Evolutionary conservation across 768 basidiomycete species (phyloP).

Genomic region (Xerocomellus amylosporus): DNA sequence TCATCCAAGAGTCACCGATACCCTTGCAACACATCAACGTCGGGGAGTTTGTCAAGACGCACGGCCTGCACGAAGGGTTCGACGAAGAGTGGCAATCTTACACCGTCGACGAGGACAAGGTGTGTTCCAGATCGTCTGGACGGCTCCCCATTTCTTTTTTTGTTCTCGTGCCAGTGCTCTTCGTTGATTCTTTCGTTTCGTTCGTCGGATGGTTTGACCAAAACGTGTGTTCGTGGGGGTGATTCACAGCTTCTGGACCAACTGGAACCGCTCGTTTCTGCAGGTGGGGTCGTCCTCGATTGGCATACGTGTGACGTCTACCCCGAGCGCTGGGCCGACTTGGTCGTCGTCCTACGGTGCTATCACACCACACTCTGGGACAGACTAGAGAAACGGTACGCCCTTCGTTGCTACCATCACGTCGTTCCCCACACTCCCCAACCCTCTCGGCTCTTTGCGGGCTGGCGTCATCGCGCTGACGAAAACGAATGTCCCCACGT

Average conservation of each 20-base stretch:
- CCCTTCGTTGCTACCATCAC: not conserved
- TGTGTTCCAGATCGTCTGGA: conserved; percentile 31
- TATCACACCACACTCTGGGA: conserved; percentile 87
- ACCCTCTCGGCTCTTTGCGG: too few relatives aligned
- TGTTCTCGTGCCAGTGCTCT: not conserved
- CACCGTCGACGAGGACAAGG: conserved; percentile 95
- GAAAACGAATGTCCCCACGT: not conserved
- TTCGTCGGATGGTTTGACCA: not conserved
- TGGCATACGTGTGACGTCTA: conserved; percentile 95
- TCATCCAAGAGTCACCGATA: conserved; percentile 66
- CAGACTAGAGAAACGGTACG: conserved; percentile 82
- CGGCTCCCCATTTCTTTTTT: too few relatives aligned
- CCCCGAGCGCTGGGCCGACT: conserved; percentile 95
- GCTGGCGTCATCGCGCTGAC: not conserved
- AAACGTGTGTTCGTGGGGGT: not conserved
- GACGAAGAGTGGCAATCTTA: conserved; percentile 96
- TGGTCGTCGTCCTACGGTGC: conserved; percentile 90
- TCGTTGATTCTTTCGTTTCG: not conserved
- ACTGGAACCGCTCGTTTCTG: conserved; percentile 65
- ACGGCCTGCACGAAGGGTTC: conserved; percentile 74
- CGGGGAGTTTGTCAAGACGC: conserved; percentile 85
- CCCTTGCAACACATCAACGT: conserved; percentile 84
- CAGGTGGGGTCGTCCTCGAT: conserved; percentile 83
- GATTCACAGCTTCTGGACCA: conserved; percentile 74
- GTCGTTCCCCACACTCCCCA: not conserved